Evolutionary conservation across 768 basidiomycete genomes (phyloP).

Genomic region (Auricularia sp.): DNA sequence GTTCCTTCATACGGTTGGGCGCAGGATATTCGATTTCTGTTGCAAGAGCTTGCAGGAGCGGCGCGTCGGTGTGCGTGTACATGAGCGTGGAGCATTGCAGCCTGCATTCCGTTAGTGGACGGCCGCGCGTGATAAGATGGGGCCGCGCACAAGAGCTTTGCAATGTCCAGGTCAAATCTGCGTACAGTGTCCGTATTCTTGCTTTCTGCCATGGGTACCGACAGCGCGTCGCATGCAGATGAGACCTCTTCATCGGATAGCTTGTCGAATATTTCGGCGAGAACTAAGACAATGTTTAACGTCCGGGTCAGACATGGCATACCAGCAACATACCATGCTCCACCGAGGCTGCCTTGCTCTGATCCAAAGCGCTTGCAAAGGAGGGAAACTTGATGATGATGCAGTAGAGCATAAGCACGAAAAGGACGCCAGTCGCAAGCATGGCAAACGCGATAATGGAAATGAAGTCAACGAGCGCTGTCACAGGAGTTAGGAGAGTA

Average conservation of each 20-base stretch:
- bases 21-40: background rate
- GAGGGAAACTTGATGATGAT: conserved; percentile 9
- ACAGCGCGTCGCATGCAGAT: conserved; percentile 7
- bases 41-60: conserved; percentile 10
- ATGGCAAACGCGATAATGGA: conserved; percentile 12
- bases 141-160: conserved; percentile 9
- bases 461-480: conserved; percentile 12
- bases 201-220: conserved; percentile 7
- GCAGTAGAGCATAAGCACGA: conserved; percentile 10
- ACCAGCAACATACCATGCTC: conserved; percentile 4
- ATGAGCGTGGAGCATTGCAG: conserved; percentile 15
- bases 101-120: background rate
- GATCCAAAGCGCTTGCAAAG: conserved; percentile 8
- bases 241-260: conserved; percentile 9
- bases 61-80: conserved; percentile 13
- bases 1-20: background rate
- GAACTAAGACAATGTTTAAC: conserved; percentile 4
- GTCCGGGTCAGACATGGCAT: background rate
- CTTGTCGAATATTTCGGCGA: conserved; percentile 13
- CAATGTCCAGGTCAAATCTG: conserved; percentile 13
- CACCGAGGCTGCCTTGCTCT: conserved; percentile 8
- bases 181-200: conserved; percentile 9
- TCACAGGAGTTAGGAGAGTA: background rate
- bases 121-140: background rate
- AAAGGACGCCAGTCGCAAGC: conserved; percentile 11